Evolutionary conservation across 768 basidiomycete species (phyloP).

Genomic region (Lactarius hengduanensis): DNA sequence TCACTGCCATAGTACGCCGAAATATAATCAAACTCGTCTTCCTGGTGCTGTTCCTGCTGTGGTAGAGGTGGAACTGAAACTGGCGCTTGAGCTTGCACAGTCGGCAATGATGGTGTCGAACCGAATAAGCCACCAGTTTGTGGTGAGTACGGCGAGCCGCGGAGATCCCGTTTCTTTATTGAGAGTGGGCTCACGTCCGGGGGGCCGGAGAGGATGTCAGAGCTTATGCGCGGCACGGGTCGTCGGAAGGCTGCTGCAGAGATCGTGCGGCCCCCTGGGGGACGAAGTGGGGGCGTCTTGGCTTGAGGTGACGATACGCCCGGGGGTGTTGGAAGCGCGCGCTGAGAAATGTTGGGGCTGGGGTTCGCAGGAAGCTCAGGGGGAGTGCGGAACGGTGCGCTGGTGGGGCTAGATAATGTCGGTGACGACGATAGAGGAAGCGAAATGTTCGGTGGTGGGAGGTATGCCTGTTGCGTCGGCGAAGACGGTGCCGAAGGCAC

Average conservation of each 20-base stretch:
- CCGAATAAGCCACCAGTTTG: constrained; percentile 1
- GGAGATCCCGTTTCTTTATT: constrained; percentile 49
- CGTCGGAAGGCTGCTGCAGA: constrained; percentile 74
- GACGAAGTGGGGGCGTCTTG: constrained; percentile 38
- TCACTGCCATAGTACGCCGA: constrained; percentile 45
- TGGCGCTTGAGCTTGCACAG: constrained; percentile 15
- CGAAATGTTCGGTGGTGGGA: constrained; percentile 18
- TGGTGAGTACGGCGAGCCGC: constrained; percentile 43
- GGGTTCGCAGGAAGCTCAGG: constrained; percentile 44
- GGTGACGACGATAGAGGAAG: constrained; percentile 25
- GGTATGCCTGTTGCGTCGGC: constrained; percentile 10
- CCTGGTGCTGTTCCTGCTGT: constrained; percentile 30
- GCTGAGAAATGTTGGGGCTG: constrained; percentile 28
- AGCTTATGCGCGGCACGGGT: constrained; percentile 41
- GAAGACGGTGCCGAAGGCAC: constrained; percentile 10
- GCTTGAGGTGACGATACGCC: constrained; percentile 30
- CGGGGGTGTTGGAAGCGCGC: constrained; percentile 26
- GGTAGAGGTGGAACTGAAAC: constrained; percentile 19
- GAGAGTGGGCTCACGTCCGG: constrained; percentile 49
- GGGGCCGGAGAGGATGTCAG: constrained; percentile 23
- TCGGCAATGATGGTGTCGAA: constrained; percentile 12
- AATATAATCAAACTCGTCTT: constrained; percentile 58
- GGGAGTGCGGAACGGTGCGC: constrained; percentile 44
- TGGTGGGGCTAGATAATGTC: constrained; percentile 29
- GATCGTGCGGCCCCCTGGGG: constrained; percentile 51